Evolutionary conservation across 495 filamentous ascomycete genomes (phyloP).

Genomic region (Xylaria longipes): DNA sequence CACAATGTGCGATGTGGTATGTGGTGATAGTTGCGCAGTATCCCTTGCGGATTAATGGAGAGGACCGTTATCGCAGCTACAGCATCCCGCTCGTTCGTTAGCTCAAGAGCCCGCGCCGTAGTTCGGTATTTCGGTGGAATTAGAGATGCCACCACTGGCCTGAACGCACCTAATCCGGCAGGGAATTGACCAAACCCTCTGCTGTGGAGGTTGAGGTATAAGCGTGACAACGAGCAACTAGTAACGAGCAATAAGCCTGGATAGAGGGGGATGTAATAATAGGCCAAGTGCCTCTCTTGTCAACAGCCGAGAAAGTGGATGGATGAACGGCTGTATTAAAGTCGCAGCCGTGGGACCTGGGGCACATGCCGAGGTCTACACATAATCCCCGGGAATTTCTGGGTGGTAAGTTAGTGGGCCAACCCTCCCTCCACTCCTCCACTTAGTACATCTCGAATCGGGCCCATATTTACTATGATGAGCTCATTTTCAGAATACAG

Average conservation of each 20-base stretch:
- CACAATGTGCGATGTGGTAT: background rate
- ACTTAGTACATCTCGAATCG: background rate
- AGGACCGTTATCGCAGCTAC: constrained; percentile 16
- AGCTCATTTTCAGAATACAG: background rate
- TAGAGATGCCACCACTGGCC: background rate
- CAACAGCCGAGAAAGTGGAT: constrained; percentile 25
- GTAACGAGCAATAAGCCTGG: background rate
- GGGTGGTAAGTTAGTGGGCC: background rate
- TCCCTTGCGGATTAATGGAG: constrained; percentile 1
- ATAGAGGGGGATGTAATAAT: constrained; percentile 4
- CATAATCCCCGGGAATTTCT: constrained; percentile 6
- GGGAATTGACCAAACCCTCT: background rate
- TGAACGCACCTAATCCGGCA: background rate
- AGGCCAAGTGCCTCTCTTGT: background rate
- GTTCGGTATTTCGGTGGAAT: background rate
- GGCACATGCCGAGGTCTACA: constrained; percentile 44
- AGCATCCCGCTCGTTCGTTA: constrained; percentile 8
- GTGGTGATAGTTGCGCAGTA: background rate
- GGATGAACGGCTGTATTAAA: constrained; percentile 17
- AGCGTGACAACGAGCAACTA: background rate
- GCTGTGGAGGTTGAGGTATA: background rate
- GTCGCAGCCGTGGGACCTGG: constrained; percentile 14
- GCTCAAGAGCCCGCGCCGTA: background rate
- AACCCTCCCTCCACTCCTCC: background rate
- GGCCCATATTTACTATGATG: background rate